Conservation (phyloP, 352 stramenopile species). For the Paralagenidium karlingii region DNA sequence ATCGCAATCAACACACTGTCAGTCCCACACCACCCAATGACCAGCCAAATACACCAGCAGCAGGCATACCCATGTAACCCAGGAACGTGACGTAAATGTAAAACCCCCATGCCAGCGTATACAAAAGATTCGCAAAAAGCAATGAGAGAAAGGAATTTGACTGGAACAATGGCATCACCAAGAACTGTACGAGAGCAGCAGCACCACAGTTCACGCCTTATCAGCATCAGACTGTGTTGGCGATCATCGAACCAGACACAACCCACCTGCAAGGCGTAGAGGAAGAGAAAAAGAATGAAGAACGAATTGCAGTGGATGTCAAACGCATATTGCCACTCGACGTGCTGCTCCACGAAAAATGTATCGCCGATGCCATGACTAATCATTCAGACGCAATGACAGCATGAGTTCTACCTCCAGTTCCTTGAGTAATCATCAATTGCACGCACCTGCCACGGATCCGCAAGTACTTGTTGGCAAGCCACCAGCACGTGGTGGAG, state of each 20-base stretch:
- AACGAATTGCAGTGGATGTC: slow-evolving; percentile 99
- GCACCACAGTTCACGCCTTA: too few species aligned
- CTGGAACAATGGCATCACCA: slow-evolving; percentile 90
- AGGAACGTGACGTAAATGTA: slow-evolving; percentile 99
- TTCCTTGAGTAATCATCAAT: not conserved
- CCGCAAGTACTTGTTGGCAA: slow-evolving; percentile 56
- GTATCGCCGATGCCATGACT: slow-evolving; percentile 61
- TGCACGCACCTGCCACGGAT: slow-evolving; percentile 37
- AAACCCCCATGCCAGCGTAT: slow-evolving; percentile 86
- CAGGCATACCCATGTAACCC: slow-evolving; percentile 84
- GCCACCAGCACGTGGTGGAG: slow-evolving; percentile 56
- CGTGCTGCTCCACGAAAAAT: slow-evolving; percentile 91
- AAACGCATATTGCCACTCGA: slow-evolving; percentile 99
- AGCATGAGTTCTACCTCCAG: not conserved
- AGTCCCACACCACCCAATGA: slow-evolving; percentile 1
- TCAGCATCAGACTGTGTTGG: too few species aligned
- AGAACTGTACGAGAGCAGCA: slow-evolving; percentile 70
- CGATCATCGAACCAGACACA: slow-evolving; percentile 6
- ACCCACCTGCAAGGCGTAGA: slow-evolving; percentile 86
- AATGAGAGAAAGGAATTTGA: slow-evolving; percentile 83
- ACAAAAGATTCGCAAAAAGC: slow-evolving; percentile 89
- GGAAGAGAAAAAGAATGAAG: slow-evolving; percentile 93
- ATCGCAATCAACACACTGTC: not conserved
- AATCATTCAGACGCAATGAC: not conserved
- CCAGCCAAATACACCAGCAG: not conserved